Base-by-base conservation (phyloP, 2,329 filamentous ascomycete species). In the Cucurbitaria berberidis region DNA sequence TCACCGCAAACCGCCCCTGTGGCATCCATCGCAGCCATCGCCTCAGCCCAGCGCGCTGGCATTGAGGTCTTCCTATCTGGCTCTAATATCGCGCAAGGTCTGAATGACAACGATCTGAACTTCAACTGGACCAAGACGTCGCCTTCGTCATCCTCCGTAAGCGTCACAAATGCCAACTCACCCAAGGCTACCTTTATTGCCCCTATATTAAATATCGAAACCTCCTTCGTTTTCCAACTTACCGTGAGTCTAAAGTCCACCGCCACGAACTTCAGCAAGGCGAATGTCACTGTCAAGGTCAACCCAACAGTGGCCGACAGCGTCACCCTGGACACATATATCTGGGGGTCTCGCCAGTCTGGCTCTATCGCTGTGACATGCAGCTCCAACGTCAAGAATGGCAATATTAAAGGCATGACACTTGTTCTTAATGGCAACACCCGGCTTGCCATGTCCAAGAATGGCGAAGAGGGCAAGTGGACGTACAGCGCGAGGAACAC, bases 331-430 rank as follows among this genome's bases (percentile, higher is more conserved):
- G 70, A 74, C 45, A 61, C 57, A 3, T 76, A 74, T 51, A 74
- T 72, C 1, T 72, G 66, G 62, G 67, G 60, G 24, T 62, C 57
- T 0, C 46, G 58, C 18, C 65, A 74, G 30, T 63, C 65, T 1
- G 74, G 74, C 9, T 68, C 67, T 10, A 64, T 74, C 18, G 47
- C 53, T 7, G 70, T 74, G 32, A 62, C 63, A 1, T 74, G 72
- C 34, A 67, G 65, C 26, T 73, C 71, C 15, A 76, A 74, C 42
- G 68, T 75, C 10, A 59, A 67, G 8, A 73, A 73, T 27, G 67
- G 68, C 15, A 63, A 65, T 16, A 67, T 64, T 46, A 68, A 66
- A 44, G 63, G 44, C 18, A 63, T 75, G 62, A 61, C 55, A 1
- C 44, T 76, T n/a, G 51, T 66, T 40, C 47, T 75, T 7, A 72